phyloP scores from a whole-genome alignment of 2,329 filamentous ascomycete species.

The Trichoderma arundinaceum region DNA sequence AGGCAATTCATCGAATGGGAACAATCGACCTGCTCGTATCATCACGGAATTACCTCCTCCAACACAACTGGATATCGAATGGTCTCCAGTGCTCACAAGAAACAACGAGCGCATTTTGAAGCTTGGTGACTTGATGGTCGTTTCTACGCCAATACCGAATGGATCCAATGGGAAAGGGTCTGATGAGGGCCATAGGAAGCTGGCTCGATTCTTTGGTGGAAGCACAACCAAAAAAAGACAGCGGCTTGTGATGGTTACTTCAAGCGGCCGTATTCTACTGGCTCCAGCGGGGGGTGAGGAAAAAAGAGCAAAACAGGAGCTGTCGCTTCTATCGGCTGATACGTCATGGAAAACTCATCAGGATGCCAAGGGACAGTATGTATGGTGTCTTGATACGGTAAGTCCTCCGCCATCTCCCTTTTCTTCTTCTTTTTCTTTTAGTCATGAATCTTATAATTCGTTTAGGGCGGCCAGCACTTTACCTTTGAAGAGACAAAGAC shows the following conservation, averaged over 20 bases:
- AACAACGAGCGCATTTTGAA: slow-evolving; percentile 94
- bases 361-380: slow-evolving; percentile 84
- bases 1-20: slow-evolving; percentile 50
- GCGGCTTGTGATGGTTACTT: slow-evolving; percentile 92
- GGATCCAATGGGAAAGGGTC: slow-evolving; percentile 74
- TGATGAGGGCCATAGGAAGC: slow-evolving; percentile 80
- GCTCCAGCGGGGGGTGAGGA: slow-evolving; percentile 92
- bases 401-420: slow-evolving; percentile 47
- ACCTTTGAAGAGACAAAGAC: slow-evolving; percentile 93
- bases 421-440: neutral
- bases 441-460: slow-evolving; percentile 1
- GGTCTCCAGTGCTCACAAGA: slow-evolving; percentile 91
- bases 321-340: slow-evolving; percentile 79
- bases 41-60: slow-evolving; percentile 97
- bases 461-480: slow-evolving; percentile 85
- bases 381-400: slow-evolving; percentile 94
- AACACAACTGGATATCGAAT: slow-evolving; percentile 95
- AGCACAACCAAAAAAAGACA: slow-evolving; percentile 92
- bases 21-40: slow-evolving; percentile 72
- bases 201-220: slow-evolving; percentile 91
- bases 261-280: slow-evolving; percentile 85
- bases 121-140: slow-evolving; percentile 86
- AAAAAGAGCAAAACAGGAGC: slow-evolving; percentile 91
- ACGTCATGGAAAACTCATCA: slow-evolving; percentile 79
- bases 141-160: slow-evolving; percentile 77